Evolutionary conservation across 1,284 basidiomycete genomes (phyloP), one percentile per base, ranked within the genome.

Genomic region (Melampsora americana): DNA sequence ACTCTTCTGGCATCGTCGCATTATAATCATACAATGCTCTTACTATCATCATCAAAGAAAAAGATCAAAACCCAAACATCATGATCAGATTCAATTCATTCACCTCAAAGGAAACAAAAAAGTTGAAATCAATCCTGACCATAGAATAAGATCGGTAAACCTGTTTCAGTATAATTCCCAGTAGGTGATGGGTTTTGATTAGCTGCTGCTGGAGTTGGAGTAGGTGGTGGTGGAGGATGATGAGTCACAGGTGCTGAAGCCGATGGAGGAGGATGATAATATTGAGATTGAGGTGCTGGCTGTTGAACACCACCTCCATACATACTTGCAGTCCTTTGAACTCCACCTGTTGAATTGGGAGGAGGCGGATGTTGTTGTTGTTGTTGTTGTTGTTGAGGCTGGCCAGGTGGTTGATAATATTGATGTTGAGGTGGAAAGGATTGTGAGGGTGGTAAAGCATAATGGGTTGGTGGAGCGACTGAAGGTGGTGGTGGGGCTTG

Each of bases 1-100:
- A 83, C 83, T 95, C 92, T 82, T 93, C 90, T 3, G 90, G 88
- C 78, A 92, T 92, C 23, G 90, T 89, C 28, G 94, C 93, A 18
- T 85, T 84, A 81, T 97, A 97, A 82, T 96, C 92, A 83, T 94
- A 97, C 80, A 97, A 84, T 46, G 95, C 95, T 85, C 92, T 92
- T 78, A 95, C 93, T 92, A 79, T 39, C 80, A 26, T 20, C 1
- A 39, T 42, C 0, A 3, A 32, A 26, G 11, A 28, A 14, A 14
- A 50, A 42, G n/a, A 28, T 53, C 26, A 5, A 32, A 39, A 53
- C 14, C 18, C 1, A 23, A 62, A 6, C 20, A 30, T 23, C 2
- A 60, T 60, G n/a, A n/a, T n/a, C 50, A 53, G 4, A 12, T 53
- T 26, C 50, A 14, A 18, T 5, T 59, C 53, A 35, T 16, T 28